These are phyloP conservation scores for Boletus vermiculosoides DNA, from an alignment of 768 basidiomycete species.

Conservation along the genomic window DNA sequence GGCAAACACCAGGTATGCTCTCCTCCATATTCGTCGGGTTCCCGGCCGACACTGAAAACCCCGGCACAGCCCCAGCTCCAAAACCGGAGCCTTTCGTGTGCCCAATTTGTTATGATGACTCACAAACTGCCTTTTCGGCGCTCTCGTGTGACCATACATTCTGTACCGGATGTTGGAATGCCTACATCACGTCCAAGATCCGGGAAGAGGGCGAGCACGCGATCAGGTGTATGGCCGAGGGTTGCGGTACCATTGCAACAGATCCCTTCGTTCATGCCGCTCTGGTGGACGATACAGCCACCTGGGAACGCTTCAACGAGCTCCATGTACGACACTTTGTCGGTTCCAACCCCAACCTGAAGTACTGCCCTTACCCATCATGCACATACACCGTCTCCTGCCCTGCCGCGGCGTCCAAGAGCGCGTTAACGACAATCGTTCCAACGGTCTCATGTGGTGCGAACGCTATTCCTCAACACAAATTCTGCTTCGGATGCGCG, in stretches of 20 bases:
- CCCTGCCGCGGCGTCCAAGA: conserved; percentile 72
- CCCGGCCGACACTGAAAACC: not conserved
- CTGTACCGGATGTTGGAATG: conserved; percentile 81
- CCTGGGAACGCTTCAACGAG: conserved; percentile 75
- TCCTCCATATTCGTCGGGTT: not conserved
- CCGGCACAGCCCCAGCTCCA: conserved; percentile 20
- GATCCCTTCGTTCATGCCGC: conserved; percentile 60
- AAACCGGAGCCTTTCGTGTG: conserved; percentile 69
- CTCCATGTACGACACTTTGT: conserved; percentile 91
- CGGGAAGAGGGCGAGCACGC: conserved; percentile 74
- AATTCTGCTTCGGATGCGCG: conserved; percentile 94
- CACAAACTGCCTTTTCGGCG: conserved; percentile 63
- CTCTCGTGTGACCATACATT: conserved; percentile 85
- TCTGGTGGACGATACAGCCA: conserved; percentile 54
- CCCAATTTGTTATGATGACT: conserved; percentile 90
- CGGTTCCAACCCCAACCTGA: conserved; percentile 72
- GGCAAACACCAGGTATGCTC: conserved; percentile 27
- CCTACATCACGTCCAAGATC: conserved; percentile 78
- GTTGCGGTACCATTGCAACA: conserved; percentile 62
- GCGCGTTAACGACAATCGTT: conserved; percentile 72
- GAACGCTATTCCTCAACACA: conserved; percentile 54
- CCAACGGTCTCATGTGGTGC: conserved; percentile 89
- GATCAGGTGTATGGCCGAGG: conserved; percentile 80
- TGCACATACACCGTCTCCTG: conserved; percentile 96
- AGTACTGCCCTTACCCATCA: conserved; percentile 93